phyloP scores from a whole-genome alignment of 202 grass and related monocot genomes.

The Zizania palustris region DNA sequence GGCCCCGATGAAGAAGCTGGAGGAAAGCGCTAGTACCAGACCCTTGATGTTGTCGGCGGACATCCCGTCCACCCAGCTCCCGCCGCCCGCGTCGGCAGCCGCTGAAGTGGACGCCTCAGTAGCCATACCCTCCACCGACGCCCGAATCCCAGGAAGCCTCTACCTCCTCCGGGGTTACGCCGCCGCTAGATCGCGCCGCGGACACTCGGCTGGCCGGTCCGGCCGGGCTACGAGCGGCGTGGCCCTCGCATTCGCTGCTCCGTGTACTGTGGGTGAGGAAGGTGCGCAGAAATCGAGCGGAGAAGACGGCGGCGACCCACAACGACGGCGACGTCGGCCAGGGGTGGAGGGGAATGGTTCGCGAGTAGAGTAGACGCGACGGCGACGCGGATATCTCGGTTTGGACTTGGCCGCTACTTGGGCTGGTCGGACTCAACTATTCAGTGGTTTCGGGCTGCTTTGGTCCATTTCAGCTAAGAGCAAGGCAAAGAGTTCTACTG shows the following conservation, averaged over 20 bases:
- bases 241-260: constrained; percentile 33
- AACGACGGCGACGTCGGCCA: constrained; percentile 41
- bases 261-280: background rate
- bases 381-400: constrained; percentile 39
- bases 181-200: constrained; percentile 50
- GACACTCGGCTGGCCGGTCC: background rate
- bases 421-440: background rate
- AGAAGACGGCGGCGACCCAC: background rate
- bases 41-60: constrained; percentile 95
- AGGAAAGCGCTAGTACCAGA: constrained; percentile 83
- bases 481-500: too few species aligned
- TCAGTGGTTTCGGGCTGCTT: too few species aligned
- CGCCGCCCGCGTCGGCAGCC: constrained; percentile 43
- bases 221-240: constrained; percentile 4
- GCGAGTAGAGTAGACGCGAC: constrained; percentile 52
- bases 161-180: constrained; percentile 10
- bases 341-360: constrained; percentile 2
- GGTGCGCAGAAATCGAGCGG: background rate
- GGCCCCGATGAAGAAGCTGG: constrained; percentile 85
- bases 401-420: constrained; percentile 24
- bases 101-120: constrained; percentile 41
- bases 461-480: too few species aligned
- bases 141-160: background rate
- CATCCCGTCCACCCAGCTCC: constrained; percentile 91
- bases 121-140: constrained; percentile 38